phyloP scores from a whole-genome alignment of 306 rosid species.

The Quercus ilex region DNA sequence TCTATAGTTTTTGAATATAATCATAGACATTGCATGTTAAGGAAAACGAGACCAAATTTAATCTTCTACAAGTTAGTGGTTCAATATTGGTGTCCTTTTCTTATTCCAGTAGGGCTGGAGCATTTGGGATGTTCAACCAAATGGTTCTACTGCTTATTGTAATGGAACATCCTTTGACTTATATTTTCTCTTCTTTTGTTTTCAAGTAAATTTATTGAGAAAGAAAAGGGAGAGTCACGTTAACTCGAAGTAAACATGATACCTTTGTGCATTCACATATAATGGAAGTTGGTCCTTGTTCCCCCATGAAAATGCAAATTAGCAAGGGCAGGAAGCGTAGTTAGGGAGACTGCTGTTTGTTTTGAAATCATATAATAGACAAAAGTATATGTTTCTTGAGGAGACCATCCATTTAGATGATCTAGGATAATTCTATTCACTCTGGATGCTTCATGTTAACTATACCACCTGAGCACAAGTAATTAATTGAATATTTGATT shows the following conservation, averaged over 20 bases:
- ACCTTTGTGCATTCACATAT: background rate
- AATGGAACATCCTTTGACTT: background rate
- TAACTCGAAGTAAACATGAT: too few relatives aligned
- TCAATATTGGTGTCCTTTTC: background rate
- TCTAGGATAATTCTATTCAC: background rate
- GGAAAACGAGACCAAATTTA: background rate
- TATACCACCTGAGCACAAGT: background rate
- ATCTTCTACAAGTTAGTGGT: background rate
- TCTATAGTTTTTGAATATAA: background rate
- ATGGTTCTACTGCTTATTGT: background rate
- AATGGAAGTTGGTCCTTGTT: background rate
- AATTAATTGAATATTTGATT: background rate
- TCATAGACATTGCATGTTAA: background rate
- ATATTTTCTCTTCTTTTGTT: background rate
- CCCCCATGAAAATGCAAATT: background rate
- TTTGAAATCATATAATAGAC: background rate
- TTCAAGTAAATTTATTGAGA: too few relatives aligned
- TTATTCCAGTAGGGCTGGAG: background rate
- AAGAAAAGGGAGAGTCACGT: too few relatives aligned
- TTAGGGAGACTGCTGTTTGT: background rate
- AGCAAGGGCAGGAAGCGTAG: background rate
- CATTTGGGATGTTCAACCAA: background rate
- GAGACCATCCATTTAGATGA: background rate
- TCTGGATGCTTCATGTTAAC: background rate
- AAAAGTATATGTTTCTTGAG: background rate